A percentile compares a stretch with the other conserved stretches of the same genome.
phyloP scores from a whole-genome alignment of 2,329 filamentous ascomycete species.

The Phialocephala sp. region DNA sequence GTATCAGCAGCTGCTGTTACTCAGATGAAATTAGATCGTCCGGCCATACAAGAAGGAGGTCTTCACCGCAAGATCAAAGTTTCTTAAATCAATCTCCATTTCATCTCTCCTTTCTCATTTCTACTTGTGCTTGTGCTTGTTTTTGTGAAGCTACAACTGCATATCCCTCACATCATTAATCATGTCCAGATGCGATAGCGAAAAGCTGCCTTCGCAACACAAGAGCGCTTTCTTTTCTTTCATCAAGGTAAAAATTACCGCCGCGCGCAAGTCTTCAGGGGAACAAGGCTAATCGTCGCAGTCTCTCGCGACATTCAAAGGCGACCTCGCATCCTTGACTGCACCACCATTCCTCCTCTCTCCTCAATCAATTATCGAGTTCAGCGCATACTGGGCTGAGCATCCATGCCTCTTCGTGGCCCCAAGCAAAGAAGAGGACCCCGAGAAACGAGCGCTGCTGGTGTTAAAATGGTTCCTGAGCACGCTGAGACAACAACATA shows the following conservation, averaged over 20 bases:
- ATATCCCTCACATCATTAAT: slow-evolving; percentile 5
- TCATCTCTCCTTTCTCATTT: neutral
- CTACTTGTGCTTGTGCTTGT: neutral
- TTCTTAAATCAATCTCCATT: neutral
- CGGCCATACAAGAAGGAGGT: neutral
- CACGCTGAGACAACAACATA: slow-evolving; percentile 86
- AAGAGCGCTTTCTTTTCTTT: slow-evolving; percentile 41
- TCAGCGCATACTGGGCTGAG: slow-evolving; percentile 82
- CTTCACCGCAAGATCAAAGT: slow-evolving; percentile 1
- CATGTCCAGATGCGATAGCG: slow-evolving; percentile 26
- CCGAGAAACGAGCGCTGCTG: slow-evolving; percentile 80
- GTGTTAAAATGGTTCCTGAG: slow-evolving; percentile 96
- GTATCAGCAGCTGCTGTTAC: slow-evolving; percentile 4
- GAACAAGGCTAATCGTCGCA: slow-evolving; percentile 15
- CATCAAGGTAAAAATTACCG: slow-evolving; percentile 37
- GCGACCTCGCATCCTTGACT: slow-evolving; percentile 79
- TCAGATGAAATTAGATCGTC: slow-evolving; percentile 2
- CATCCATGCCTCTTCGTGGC: slow-evolving; percentile 80
- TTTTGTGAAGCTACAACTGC: neutral
- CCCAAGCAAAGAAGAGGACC: slow-evolving; percentile 77
- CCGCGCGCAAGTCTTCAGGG: neutral
- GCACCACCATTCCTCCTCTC: slow-evolving; percentile 86
- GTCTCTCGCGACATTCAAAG: slow-evolving; percentile 83
- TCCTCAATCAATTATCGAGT: slow-evolving; percentile 78
- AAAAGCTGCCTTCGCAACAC: slow-evolving; percentile 35